These are phyloP conservation scores for Lachancea fermentati DNA, from an alignment of 805 yeast genomes.

Conservation along the genomic window DNA sequence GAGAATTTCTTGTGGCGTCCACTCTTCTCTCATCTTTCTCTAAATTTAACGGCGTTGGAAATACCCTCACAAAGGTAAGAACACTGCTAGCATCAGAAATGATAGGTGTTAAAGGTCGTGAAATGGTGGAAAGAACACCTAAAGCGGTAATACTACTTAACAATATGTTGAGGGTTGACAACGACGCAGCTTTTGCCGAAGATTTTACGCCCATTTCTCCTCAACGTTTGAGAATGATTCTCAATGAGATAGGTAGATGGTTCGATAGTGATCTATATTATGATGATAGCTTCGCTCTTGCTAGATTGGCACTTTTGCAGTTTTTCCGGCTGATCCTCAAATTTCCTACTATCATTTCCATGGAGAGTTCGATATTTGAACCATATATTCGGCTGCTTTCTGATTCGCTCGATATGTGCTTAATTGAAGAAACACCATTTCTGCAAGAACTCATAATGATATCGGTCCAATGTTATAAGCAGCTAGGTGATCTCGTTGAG, in stretches of 20 bases:
- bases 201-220: slow-evolving; percentile 45
- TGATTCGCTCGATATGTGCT: slow-evolving; percentile 27
- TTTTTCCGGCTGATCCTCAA: slow-evolving; percentile 32
- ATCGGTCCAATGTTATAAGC: slow-evolving; percentile 40
- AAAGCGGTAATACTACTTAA: slow-evolving; percentile 44
- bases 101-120: slow-evolving; percentile 44
- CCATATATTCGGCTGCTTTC: slow-evolving; percentile 42
- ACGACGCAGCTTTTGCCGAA: slow-evolving; percentile 19
- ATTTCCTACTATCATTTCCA: slow-evolving; percentile 34
- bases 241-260: slow-evolving; percentile 52
- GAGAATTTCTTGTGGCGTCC: slow-evolving; percentile 28
- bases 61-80: slow-evolving; percentile 46
- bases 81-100: slow-evolving; percentile 61
- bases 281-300: slow-evolving; percentile 45
- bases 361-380: slow-evolving; percentile 36
- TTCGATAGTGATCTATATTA: slow-evolving; percentile 56
- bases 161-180: slow-evolving; percentile 31
- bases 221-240: slow-evolving; percentile 59
- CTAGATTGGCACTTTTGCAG: slow-evolving; percentile 47
- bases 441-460: slow-evolving; percentile 40
- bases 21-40: slow-evolving; percentile 32
- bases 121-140: slow-evolving; percentile 41
- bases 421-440: slow-evolving; percentile 32
- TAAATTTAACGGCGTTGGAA: slow-evolving; percentile 32
- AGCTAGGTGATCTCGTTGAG: slow-evolving; percentile 20